Conservation (phyloP, 192 early-diverging fungal genomes). For the Linnemannia schmuckeri region DNA sequence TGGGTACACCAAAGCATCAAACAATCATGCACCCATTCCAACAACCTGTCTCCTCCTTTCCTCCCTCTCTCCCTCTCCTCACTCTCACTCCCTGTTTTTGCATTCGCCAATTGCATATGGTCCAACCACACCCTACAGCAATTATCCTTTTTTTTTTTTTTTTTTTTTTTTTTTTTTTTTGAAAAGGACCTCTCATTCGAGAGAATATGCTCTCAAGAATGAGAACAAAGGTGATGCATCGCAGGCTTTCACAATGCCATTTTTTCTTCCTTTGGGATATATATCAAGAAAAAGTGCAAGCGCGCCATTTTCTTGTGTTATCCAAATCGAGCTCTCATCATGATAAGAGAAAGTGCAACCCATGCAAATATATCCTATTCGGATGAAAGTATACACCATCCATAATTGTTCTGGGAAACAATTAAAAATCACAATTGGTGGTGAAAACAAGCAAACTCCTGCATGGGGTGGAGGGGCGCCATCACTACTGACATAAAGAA, state of each 20-base stretch:
- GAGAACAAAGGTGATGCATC: background rate
- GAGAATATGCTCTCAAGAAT: conserved; percentile 7
- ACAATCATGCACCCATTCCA: background rate
- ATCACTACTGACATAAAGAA: background rate
- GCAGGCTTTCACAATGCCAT: background rate
- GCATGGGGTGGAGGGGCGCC: background rate
- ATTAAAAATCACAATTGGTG: too few relatives aligned
- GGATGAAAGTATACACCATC: background rate
- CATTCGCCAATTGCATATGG: background rate
- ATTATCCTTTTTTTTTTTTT: background rate
- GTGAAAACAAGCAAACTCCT: background rate
- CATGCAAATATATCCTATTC: background rate
- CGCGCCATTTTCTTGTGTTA: background rate
- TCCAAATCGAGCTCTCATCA: background rate
- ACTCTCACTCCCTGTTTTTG: background rate
- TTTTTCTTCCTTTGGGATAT: background rate
- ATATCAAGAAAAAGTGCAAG: background rate
- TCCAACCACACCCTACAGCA: background rate
- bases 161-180: too few relatives aligned
- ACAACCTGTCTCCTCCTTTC: background rate
- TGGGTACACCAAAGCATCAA: background rate
- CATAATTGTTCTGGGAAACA: too few relatives aligned
- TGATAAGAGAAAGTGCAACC: background rate
- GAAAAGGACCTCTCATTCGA: background rate
- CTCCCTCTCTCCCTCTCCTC: background rate